Conservation (phyloP, 164 flowering plant genomes). For the Berberis thunbergii region DNA sequence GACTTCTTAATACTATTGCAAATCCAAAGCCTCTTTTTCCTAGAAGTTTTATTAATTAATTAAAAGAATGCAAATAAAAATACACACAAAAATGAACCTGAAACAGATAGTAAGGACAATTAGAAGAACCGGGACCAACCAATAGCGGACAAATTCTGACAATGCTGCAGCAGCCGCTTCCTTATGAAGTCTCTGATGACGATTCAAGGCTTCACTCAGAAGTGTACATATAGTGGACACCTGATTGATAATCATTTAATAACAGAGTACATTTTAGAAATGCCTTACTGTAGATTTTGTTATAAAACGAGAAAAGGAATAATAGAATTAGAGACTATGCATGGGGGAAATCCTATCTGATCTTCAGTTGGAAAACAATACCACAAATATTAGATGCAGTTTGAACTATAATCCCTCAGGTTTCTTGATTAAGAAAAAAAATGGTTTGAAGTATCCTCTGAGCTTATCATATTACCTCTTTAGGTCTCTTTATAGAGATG, state of each 20-base stretch:
- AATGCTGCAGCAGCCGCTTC: constrained; percentile 97
- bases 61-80: too few relatives aligned
- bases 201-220: constrained; percentile 56
- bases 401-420: too few relatives aligned
- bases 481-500: constrained; percentile 88
- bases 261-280: not conserved
- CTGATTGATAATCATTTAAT: constrained; percentile 22
- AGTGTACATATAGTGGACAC: constrained; percentile 53
- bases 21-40: too few relatives aligned
- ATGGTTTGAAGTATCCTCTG: not conserved
- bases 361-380: too few relatives aligned
- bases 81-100: too few relatives aligned
- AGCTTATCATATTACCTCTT: constrained; percentile 56
- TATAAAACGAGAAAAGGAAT: too few relatives aligned
- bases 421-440: not conserved
- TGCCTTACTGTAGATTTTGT: not conserved
- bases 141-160: constrained; percentile 81
- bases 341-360: too few relatives aligned
- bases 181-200: constrained; percentile 47
- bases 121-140: constrained; percentile 31
- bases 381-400: too few relatives aligned
- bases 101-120: not conserved
- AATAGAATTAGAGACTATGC: too few relatives aligned
- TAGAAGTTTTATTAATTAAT: too few relatives aligned
- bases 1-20: too few relatives aligned